A percentile compares a stretch with the other conserved stretches of the same genome.
These are phyloP conservation scores for Thymus mandschuricus DNA, from an alignment of 257 asterid genomes.

Conservation along the genomic window DNA sequence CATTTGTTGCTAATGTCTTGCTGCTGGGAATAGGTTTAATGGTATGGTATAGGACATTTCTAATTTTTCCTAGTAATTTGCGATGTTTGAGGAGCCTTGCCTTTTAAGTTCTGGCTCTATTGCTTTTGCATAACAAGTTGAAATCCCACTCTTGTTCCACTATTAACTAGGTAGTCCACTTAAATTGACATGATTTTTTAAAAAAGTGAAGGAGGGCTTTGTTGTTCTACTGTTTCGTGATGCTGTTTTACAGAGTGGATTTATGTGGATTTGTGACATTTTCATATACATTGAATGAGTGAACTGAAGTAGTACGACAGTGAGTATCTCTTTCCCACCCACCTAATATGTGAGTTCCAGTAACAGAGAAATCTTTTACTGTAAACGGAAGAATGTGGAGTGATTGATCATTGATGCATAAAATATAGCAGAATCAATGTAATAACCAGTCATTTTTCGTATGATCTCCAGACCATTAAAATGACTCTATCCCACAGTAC, in stretches of 20 bases:
- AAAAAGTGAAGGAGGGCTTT: not conserved
- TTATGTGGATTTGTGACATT: not conserved
- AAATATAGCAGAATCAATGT: not conserved
- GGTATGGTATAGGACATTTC: not conserved
- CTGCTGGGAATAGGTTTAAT: not conserved
- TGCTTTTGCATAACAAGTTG: conserved; percentile 3
- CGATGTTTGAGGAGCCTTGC: not conserved
- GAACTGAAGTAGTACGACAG: not conserved
- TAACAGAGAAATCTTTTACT: too few relatives aligned
- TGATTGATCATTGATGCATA: not conserved
- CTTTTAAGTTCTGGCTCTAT: not conserved
- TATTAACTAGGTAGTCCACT: conserved; percentile 5
- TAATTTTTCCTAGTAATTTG: conserved; percentile 2
- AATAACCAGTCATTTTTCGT: not conserved
- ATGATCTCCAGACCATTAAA: not conserved
- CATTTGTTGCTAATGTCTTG: conserved; percentile 16
- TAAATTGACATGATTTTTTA: not conserved
- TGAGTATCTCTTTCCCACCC: not conserved
- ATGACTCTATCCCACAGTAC: not conserved
- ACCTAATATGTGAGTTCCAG: not conserved
- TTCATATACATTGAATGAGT: conserved; percentile 11
- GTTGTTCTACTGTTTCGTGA: not conserved
- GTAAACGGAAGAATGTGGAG: conserved; percentile 1
- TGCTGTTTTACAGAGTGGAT: conserved; percentile 10
- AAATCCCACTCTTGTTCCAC: conserved; percentile 11